These are phyloP conservation scores for Chaetomium tenue DNA, from an alignment of 495 filamentous ascomycete species.

Conservation along the genomic window DNA sequence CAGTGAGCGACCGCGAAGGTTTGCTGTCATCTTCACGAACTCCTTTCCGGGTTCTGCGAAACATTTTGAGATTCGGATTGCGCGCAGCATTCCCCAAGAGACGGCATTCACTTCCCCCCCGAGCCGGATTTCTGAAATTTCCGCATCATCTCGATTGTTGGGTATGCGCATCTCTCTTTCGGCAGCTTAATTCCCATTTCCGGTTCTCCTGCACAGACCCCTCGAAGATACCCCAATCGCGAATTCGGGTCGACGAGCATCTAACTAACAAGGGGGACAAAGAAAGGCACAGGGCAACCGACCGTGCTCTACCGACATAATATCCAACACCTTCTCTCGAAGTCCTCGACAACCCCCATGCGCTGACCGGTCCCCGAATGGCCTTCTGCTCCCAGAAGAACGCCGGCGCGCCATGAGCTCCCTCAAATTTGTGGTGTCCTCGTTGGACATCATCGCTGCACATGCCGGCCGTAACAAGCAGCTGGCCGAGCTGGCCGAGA, in stretches of 20 bases:
- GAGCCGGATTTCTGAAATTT: background rate
- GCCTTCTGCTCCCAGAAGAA: conserved; percentile 30
- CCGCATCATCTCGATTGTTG: background rate
- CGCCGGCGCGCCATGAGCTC: conserved; percentile 71
- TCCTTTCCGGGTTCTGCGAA: background rate
- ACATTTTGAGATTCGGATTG: background rate
- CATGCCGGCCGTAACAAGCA: conserved; percentile 80
- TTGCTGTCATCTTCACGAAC: conserved; percentile 25
- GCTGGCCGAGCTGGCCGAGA: conserved; percentile 73
- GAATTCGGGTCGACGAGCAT: background rate
- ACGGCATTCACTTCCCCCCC: too few relatives aligned
- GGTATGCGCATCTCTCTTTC: background rate
- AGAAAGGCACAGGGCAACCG: conserved; percentile 9
- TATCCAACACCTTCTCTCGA: background rate
- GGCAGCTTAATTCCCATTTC: background rate
- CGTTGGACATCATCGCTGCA: conserved; percentile 83
- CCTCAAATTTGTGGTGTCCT: conserved; percentile 88
- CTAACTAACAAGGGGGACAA: background rate
- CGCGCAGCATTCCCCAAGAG: background rate
- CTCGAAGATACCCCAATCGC: background rate
- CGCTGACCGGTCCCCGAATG: conserved; percentile 40
- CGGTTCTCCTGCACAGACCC: background rate
- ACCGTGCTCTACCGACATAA: background rate
- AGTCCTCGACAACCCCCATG: conserved; percentile 24
- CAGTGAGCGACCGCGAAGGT: conserved; percentile 5